Percentiles rank a stretch among this genome's conserved stretches.
phyloP scores from a whole-genome alignment of 2,329 filamentous ascomycete species.

The Penicillium sp. region DNA sequence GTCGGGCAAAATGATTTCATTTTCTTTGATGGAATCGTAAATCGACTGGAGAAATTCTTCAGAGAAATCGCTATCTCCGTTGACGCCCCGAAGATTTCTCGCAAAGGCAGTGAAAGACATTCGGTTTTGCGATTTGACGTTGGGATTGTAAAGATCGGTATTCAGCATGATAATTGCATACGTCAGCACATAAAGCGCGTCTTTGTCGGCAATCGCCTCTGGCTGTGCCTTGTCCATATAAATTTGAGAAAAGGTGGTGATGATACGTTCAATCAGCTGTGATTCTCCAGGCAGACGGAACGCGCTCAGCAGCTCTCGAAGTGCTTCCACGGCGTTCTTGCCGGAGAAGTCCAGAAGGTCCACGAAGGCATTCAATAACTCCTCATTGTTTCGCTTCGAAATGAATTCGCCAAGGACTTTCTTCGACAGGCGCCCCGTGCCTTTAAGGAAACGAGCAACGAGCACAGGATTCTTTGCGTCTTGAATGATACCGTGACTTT shows the following conservation, averaged over 20 bases:
- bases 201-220: slow-evolving; percentile 72
- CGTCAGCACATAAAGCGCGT: slow-evolving; percentile 81
- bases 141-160: slow-evolving; percentile 93
- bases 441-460: slow-evolving; percentile 80
- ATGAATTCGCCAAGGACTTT: slow-evolving; percentile 86
- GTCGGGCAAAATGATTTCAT: slow-evolving; percentile 94
- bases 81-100: slow-evolving; percentile 84
- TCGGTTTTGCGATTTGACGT: slow-evolving; percentile 65
- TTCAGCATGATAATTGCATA: slow-evolving; percentile 98
- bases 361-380: slow-evolving; percentile 77
- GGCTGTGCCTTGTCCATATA: slow-evolving; percentile 68
- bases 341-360: slow-evolving; percentile 80
- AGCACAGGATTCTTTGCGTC: slow-evolving; percentile 66
- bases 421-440: slow-evolving; percentile 83
- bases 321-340: slow-evolving; percentile 82
- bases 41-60: slow-evolving; percentile 78
- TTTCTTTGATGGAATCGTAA: slow-evolving; percentile 82
- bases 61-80: slow-evolving; percentile 76
- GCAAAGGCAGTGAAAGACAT: slow-evolving; percentile 83
- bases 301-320: slow-evolving; percentile 78
- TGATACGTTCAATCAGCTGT: slow-evolving; percentile 83
- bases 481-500: slow-evolving; percentile 77
- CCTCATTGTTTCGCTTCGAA: slow-evolving; percentile 82
- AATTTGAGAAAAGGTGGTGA: slow-evolving; percentile 78
- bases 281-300: slow-evolving; percentile 94